These are phyloP conservation scores for Acanthamoeba castellanii DNA, from an alignment of 208 protist genomes.

Conservation along the genomic window DNA sequence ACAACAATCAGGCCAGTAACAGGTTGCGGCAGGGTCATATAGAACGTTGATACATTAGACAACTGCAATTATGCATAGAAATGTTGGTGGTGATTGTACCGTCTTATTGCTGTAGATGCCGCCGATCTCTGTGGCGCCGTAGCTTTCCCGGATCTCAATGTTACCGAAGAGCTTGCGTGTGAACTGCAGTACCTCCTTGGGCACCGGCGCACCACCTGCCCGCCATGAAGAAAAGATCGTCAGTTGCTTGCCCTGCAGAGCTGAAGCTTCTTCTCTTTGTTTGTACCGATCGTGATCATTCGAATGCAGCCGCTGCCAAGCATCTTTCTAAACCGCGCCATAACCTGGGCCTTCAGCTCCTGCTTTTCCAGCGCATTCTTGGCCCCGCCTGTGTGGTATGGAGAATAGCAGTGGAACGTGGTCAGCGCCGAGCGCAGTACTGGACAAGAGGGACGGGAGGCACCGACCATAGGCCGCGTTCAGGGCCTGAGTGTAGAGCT, in stretches of 20 bases:
- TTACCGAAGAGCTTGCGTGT: background rate
- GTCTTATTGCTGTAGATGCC: constrained; percentile 4
- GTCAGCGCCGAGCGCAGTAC: background rate
- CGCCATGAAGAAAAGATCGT: background rate
- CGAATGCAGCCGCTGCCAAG: background rate
- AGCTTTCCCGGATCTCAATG: background rate
- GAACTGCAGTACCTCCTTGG: constrained; percentile 22
- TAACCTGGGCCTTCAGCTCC: background rate
- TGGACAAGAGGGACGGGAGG: background rate
- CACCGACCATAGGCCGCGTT: background rate
- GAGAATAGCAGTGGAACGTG: no score
- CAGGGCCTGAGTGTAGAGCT: background rate
- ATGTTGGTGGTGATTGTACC: background rate
- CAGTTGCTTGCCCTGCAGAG: background rate
- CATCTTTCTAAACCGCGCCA: background rate
- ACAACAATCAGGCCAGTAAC: no score
- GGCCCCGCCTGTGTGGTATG: background rate
- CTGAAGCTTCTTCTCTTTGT: background rate
- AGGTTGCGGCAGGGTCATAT: no score
- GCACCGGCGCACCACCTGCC: background rate
- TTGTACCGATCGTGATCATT: background rate
- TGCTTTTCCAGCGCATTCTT: background rate
- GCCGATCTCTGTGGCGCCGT: background rate
- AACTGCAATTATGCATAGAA: no score
- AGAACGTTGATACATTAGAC: no score